Base-by-base conservation (phyloP, 2,329 filamentous ascomycete species). In the Penicillium crustosum region DNA sequence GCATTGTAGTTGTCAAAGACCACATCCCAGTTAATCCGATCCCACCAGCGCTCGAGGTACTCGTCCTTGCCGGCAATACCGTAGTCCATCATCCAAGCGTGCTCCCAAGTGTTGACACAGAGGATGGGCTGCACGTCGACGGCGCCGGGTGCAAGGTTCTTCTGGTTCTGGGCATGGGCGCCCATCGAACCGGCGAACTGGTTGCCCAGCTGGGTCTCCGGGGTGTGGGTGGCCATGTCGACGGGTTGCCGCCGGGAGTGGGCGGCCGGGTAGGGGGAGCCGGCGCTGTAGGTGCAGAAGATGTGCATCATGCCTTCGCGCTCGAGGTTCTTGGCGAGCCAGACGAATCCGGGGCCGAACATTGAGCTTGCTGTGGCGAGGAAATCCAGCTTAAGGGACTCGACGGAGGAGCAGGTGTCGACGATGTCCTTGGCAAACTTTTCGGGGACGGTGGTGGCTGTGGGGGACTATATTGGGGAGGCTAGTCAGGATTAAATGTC, bases 281-380 rank as follows among this genome's bases (percentile, higher is more conserved):
- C 94, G 57, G 93, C 93, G 60, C 93, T 86, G 81, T 97, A 99
- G 57, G 94, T 99, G 67, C 86, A 83, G 58, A 99, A 82, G 70
- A 99, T 84, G 69, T 87, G 86, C 68, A 80, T 75, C 53, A 77
- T 82, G 33, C 79, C 75, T 25, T 80, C 71, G 56, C 74, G 72
- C 53, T 78, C 77, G 21, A 74, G 70, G 64, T 73, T 72, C 76
- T 86, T 85, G 70, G 97, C 90, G 61, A 99, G 87, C 94, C 94
- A 99, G 72, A 97, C 89, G 78, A 95, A 97, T 64, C 94, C 94
- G 0, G 93, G 93, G 54, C 93, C 94, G 79, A 99, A 97, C 92
- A 97, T 97, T 78, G 87, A 84, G 65, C 86, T 82, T 58, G 93
- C 93, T 41, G 89, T 95, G 63, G 87, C 81, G 70, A 94, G 77